phyloP scores from a whole-genome alignment of 371 early-diverging fungal genomes.

The Syncephalastrum racemosum region DNA sequence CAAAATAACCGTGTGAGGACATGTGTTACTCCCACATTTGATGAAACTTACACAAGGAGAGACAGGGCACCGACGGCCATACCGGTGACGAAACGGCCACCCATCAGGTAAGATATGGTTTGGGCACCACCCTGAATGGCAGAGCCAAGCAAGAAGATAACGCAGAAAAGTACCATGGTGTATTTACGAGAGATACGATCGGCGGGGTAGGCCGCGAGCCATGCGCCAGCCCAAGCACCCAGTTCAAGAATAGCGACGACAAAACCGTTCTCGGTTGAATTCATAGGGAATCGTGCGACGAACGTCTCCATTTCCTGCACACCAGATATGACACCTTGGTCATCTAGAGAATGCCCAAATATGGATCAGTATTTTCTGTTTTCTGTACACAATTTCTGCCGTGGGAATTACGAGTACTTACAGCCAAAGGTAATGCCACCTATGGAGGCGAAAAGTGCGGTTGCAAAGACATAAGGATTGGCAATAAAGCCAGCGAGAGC shows the following conservation, averaged over 20 bases:
- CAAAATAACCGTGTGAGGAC: not conserved
- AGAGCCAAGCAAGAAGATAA: slow-evolving; percentile 68
- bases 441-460: slow-evolving; percentile 41
- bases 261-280: slow-evolving; percentile 31
- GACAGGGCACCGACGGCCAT: slow-evolving; percentile 84
- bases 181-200: slow-evolving; percentile 69
- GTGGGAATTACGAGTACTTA: slow-evolving; percentile 11
- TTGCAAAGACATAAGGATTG: slow-evolving; percentile 39
- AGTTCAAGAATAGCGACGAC: slow-evolving; percentile 63
- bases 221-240: slow-evolving; percentile 59
- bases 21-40: not conserved
- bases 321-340: slow-evolving; percentile 50
- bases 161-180: slow-evolving; percentile 63
- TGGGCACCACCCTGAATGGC: slow-evolving; percentile 62
- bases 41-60: slow-evolving; percentile 59
- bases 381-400: slow-evolving; percentile 5
- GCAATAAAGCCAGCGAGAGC: slow-evolving; percentile 22
- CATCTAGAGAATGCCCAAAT: slow-evolving; percentile 20
- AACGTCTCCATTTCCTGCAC: slow-evolving; percentile 44
- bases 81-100: slow-evolving; percentile 80
- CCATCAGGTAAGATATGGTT: slow-evolving; percentile 54
- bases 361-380: not conserved
- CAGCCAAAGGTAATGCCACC: slow-evolving; percentile 52
- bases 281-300: slow-evolving; percentile 28
- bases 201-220: slow-evolving; percentile 54